A percentile compares a stretch with the other conserved stretches of the same genome.
These are phyloP conservation scores for Papiliotrema terrestris DNA, from an alignment of 1,284 basidiomycete genomes.

Conservation along the genomic window DNA sequence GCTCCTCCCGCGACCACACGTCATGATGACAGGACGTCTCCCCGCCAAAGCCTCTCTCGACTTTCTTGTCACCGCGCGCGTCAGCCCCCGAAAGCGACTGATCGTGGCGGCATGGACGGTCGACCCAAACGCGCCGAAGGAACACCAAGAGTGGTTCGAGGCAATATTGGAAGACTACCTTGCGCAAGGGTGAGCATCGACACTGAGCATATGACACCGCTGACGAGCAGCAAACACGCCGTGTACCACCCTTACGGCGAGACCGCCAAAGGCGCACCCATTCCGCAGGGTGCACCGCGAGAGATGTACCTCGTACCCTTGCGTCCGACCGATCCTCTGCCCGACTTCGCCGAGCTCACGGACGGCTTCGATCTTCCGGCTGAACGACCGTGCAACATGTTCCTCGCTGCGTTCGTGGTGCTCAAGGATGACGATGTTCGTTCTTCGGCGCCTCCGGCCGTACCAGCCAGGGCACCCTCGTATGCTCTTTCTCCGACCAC, in stretches of 20 bases:
- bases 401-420: conserved; percentile 79
- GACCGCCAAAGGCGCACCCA: conserved; percentile 52
- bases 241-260: conserved; percentile 77
- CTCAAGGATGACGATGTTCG: conserved; percentile 35
- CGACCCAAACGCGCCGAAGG: conserved; percentile 41
- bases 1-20: conserved; percentile 29
- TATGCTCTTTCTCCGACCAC: conserved; percentile 21
- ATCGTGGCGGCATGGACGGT: conserved; percentile 69
- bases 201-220: conserved; percentile 3
- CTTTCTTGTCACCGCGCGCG: conserved; percentile 68
- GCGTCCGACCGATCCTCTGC: conserved; percentile 62
- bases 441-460: not conserved
- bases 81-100: conserved; percentile 74
- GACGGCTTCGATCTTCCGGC: conserved; percentile 72
- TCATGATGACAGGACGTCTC: conserved; percentile 61
- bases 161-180: conserved; percentile 66
- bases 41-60: conserved; percentile 66
- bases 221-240: conserved; percentile 68
- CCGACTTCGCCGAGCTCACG: conserved; percentile 79
- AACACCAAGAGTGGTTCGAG: conserved; percentile 57
- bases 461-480: conserved; percentile 9
- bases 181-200: conserved; percentile 63
- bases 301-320: conserved; percentile 54
- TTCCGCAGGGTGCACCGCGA: conserved; percentile 65
- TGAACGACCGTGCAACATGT: conserved; percentile 59